Evolutionary conservation across 495 filamentous ascomycete genomes (phyloP).

Genomic region (Evansstolkia leycettana): DNA sequence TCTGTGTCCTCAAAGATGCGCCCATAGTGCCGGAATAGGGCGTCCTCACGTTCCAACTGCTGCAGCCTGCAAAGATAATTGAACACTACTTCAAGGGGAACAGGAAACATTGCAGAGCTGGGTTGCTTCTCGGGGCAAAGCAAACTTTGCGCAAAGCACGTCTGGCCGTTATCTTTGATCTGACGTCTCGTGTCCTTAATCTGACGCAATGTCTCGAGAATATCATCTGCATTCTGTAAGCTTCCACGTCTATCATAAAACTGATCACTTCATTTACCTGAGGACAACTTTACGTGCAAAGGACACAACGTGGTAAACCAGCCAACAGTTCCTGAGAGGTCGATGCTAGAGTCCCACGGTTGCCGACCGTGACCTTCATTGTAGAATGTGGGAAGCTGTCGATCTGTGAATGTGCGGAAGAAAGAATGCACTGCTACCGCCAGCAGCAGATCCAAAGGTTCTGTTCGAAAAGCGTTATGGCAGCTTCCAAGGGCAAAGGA

Average conservation of each 20-base stretch:
- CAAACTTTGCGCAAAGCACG: slow-evolving; percentile 39
- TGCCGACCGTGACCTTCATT: slow-evolving; percentile 48
- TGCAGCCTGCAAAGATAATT: slow-evolving; percentile 54
- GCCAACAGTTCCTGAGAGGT: slow-evolving; percentile 44
- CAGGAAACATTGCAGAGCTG: slow-evolving; percentile 19
- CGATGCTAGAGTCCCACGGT: slow-evolving; percentile 32
- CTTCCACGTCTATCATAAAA: slow-evolving; percentile 7
- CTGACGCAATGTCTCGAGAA: slow-evolving; percentile 26
- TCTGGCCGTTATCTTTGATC: slow-evolving; percentile 25
- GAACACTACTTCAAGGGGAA: slow-evolving; percentile 58
- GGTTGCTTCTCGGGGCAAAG: slow-evolving; percentile 18
- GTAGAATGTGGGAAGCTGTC: slow-evolving; percentile 40
- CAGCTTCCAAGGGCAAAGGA: slow-evolving; percentile 27
- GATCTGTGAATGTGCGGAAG: slow-evolving; percentile 34
- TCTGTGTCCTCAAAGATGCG: slow-evolving; percentile 29
- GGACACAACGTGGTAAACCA: slow-evolving; percentile 51
- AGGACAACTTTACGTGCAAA: slow-evolving; percentile 16
- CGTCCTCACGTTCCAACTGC: slow-evolving; percentile 44
- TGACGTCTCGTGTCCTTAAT: slow-evolving; percentile 33
- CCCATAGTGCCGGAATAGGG: slow-evolving; percentile 48
- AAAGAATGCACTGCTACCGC: slow-evolving; percentile 40
- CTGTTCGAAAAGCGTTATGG: slow-evolving; percentile 35
- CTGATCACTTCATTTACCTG: slow-evolving; percentile 22
- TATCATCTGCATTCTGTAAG: slow-evolving; percentile 7
- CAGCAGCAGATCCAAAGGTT: slow-evolving; percentile 41